Evolutionary conservation across 2,329 filamentous ascomycete genomes (phyloP).

Genomic region (Pleoardoris graminearum): DNA sequence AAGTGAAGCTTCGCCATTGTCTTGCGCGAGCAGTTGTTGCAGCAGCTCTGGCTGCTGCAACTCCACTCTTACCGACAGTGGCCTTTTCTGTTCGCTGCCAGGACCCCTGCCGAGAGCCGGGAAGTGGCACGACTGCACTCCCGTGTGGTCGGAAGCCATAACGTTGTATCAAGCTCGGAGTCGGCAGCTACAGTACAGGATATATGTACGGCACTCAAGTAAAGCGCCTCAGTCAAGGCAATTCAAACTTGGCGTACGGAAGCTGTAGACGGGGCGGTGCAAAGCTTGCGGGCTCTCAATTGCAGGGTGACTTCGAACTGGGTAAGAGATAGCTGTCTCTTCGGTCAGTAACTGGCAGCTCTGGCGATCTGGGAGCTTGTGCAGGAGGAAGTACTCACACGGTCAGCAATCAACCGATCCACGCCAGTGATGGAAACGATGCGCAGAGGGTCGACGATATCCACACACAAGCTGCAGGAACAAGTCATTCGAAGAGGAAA

Average conservation of each 20-base stretch:
- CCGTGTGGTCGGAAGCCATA: slow-evolving; percentile 14
- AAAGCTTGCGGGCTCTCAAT: not conserved
- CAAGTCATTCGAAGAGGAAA: not conserved
- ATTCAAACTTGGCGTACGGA: not conserved
- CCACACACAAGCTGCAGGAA: not conserved
- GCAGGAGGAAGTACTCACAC: slow-evolving; percentile 14
- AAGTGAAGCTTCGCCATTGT: slow-evolving; percentile 11
- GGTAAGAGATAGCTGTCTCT: not conserved
- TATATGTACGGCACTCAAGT: slow-evolving; percentile 4
- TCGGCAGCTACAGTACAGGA: not conserved
- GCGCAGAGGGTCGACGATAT: slow-evolving; percentile 1
- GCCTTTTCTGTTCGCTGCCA: slow-evolving; percentile 14
- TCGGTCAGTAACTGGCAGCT: slow-evolving; percentile 1
- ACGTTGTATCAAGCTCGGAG: not conserved
- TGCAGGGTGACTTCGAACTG: not conserved
- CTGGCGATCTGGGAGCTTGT: slow-evolving; percentile 10
- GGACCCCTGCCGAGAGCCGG: slow-evolving; percentile 13
- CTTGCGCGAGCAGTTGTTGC: slow-evolving; percentile 14
- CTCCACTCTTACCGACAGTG: slow-evolving; percentile 25
- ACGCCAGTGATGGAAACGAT: slow-evolving; percentile 13
- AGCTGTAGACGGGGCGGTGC: not conserved
- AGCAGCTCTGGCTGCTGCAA: slow-evolving; percentile 18
- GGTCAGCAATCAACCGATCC: not conserved
- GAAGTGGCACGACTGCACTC: slow-evolving; percentile 19
- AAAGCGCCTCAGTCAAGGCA: not conserved